These are phyloP conservation scores for Catharanthus roseus DNA, from an alignment of 257 asterid species.

Conservation along the genomic window DNA sequence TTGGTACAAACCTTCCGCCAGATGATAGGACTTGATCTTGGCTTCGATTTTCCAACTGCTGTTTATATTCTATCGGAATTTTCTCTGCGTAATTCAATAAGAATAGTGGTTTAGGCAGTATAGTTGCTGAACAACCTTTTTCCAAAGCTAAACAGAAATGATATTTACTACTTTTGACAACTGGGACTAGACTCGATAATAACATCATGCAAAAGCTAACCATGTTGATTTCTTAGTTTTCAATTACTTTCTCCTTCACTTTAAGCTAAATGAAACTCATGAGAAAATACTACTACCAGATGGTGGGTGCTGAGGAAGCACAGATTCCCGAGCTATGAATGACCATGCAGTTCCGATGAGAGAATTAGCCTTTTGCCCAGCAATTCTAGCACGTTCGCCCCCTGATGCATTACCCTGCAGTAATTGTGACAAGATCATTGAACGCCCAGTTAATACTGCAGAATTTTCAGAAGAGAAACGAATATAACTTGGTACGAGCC, in stretches of 20 bases:
- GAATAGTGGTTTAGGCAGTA: constrained; percentile 4
- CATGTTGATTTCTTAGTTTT: neutral
- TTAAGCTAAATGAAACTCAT: constrained; percentile 9
- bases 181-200: neutral
- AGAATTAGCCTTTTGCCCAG: constrained; percentile 65
- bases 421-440: constrained; percentile 8
- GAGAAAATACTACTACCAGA: constrained; percentile 35
- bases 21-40: constrained; percentile 21
- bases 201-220: neutral
- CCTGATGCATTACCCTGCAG: constrained; percentile 94
- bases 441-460: neutral
- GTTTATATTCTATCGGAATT: constrained; percentile 28
- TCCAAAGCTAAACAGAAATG: neutral
- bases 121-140: neutral
- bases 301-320: constrained; percentile 67
- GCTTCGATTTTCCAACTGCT: constrained; percentile 30
- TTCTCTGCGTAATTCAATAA: constrained; percentile 28
- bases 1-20: constrained; percentile 67
- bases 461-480: neutral
- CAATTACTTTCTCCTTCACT: neutral
- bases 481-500: constrained; percentile 11
- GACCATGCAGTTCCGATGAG: constrained; percentile 61
- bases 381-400: constrained; percentile 78
- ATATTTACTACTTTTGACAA: neutral
- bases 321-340: constrained; percentile 54